Base-by-base conservation (phyloP, 2,329 filamentous ascomycete species). In the Sporothrix humicola region DNA sequence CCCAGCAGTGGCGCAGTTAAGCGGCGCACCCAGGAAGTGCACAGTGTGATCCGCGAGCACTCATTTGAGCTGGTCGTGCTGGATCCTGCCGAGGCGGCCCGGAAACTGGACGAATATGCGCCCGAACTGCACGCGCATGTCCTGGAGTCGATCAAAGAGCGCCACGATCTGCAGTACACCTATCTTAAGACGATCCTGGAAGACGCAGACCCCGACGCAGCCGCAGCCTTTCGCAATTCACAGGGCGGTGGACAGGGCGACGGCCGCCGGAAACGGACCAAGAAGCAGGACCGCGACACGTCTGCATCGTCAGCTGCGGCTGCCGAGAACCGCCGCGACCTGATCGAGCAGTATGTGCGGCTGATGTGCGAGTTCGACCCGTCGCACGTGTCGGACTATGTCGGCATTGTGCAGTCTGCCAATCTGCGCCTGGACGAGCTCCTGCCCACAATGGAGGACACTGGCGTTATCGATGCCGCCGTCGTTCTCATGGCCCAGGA, bases 341-440 rank as follows among this genome's bases (percentile, higher is more conserved):
- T 98, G 77, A 84, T 92, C 6, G 96, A 98, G 81, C 87, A 88
- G 72, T 98, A 98, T 81, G 91, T 98, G 4, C 92, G 92, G 77
- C 88, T 99, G 31, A 95, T 98, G 91, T 99, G 97, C 82, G 89
- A 85, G 73, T 97, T 94, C 80, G 89, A 97, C 74, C 89, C 94
- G 2, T 83, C 87, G 0, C 93, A 95, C 78, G 95, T 99, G 1
- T 93, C 93, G 2, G 91, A 94, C 72, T 99, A 96, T 80, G 89
- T 98, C 42, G 90, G 92, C 52, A 80, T 88, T 1, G 90, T 89
- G 1, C 92, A 94, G 77, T 90, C 91, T 2, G 90, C 92, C 12
- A 91, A 98, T 79, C 83, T 99, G 42, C 88, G 90, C 31, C 87
- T 99, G 0, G 93, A 96, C 13, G 88, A 90, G 71, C 87, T 99